Base-by-base conservation (phyloP, 1,139 yeast species). In the Blastobotrys arbuscula region DNA sequence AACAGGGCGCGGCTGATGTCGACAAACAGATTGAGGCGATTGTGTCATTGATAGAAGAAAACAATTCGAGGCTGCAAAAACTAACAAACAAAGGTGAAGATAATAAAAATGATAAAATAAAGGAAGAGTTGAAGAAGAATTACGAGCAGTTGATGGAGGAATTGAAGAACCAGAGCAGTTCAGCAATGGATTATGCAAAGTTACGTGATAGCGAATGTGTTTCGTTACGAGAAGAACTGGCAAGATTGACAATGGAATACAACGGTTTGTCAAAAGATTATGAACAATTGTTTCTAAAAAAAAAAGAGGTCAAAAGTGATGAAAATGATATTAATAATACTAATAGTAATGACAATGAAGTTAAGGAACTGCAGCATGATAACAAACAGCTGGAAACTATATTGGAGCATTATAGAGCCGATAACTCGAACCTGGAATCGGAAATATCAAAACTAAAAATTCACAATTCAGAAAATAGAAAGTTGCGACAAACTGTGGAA, bases 141-240 rank as follows among this genome's bases (percentile, higher is more conserved):
- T 42, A 51, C 23, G 46, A 44, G 8, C 35, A 47, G 21, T 30
- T 49, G 10, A 35, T 50, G 7, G 42, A 45, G 18, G 52, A 56
- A 39, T 41, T 55, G 18, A 42, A 46, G 37, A 24, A 44, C 12
- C 53, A 56, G 45, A 40, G 49, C 16, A 47, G 44, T 8, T 46
- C 48, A 12, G 59, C 59, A 19, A 48, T 54, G 39, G 52, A 48
- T 9, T 56, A 51, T 38, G 59, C 59, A 9, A 53, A 47, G 20
- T 44, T 38, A 34, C 42, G 55, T 19, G 56, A 55, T 39, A 35
- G 46, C n/a, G 59, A 55, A 31, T 52, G 52, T 1, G 42, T 46
- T n/a, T 41, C 48, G 15, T 50, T 51, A 38, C 50, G 55, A 15
- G 47, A 51, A 4, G 43, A 47, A 41, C 50, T 55, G 35, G 55